These are phyloP conservation scores for Boletus reticuloceps DNA, from an alignment of 768 basidiomycete genomes.

Conservation along the genomic window DNA sequence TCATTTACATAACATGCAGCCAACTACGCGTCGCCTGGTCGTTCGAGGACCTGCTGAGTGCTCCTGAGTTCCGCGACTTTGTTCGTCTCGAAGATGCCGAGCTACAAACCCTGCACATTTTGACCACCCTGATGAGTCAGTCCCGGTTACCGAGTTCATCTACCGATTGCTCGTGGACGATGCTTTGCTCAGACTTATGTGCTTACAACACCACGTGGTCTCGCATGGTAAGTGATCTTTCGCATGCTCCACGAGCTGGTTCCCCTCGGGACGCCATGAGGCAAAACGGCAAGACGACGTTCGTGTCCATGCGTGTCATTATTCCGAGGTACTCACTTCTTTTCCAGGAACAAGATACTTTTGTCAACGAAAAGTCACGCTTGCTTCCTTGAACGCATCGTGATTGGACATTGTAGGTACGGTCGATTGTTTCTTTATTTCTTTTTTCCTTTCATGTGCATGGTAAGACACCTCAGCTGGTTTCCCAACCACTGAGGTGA, in stretches of 20 bases:
- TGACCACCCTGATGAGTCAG: constrained; percentile 59
- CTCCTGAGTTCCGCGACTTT: constrained; percentile 77
- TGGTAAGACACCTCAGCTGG: background rate
- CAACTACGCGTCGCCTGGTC: constrained; percentile 66
- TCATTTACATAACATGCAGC: constrained; percentile 38
- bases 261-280: constrained; percentile 7
- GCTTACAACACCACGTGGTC: constrained; percentile 36
- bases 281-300: constrained; percentile 12
- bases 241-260: constrained; percentile 34
- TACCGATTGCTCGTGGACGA: constrained; percentile 45
- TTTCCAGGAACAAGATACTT: background rate
- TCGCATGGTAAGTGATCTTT: constrained; percentile 39
- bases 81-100: constrained; percentile 53
- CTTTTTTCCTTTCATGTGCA: background rate
- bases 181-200: background rate
- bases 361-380: constrained; percentile 25
- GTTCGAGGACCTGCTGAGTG: constrained; percentile 74
- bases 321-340: background rate
- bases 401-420: background rate
- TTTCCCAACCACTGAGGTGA: no score
- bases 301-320: background rate
- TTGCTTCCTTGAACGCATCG: constrained; percentile 20
- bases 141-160: constrained; percentile 80
- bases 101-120: constrained; percentile 66
- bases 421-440: no score